These are phyloP conservation scores for Leersia perrieri DNA, from an alignment of 176 grass and related monocot genomes.

Conservation along the genomic window DNA sequence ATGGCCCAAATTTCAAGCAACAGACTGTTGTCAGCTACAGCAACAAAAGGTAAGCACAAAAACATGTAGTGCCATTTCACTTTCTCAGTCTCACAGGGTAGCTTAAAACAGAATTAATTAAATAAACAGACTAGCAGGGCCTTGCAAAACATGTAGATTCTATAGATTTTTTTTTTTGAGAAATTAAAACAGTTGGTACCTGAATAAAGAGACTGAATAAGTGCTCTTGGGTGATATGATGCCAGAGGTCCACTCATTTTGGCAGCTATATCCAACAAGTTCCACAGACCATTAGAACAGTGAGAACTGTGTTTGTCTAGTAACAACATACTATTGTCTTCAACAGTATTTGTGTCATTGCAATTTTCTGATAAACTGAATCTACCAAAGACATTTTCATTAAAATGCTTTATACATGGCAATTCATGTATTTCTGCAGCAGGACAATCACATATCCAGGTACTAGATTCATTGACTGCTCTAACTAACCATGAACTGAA, in stretches of 20 bases:
- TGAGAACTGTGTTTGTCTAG: constrained; percentile 26
- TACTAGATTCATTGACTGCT: constrained; percentile 9
- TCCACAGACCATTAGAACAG: constrained; percentile 45
- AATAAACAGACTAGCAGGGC: background rate
- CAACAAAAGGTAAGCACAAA: constrained; percentile 1
- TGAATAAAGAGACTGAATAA: constrained; percentile 89
- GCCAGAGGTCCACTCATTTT: constrained; percentile 59
- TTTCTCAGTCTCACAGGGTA: background rate
- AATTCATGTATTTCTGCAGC: constrained; percentile 32
- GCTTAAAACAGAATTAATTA: background rate
- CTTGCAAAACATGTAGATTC: constrained; percentile 9
- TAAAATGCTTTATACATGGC: constrained; percentile 39
- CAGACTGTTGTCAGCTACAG: background rate
- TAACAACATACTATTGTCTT: constrained; percentile 24
- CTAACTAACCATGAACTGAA: constrained; percentile 62
- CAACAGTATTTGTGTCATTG: constrained; percentile 7
- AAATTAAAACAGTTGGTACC: constrained; percentile 43
- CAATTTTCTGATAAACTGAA: constrained; percentile 40
- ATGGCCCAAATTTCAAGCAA: background rate
- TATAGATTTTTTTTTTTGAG: constrained; percentile 6
- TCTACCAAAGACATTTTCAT: constrained; percentile 46
- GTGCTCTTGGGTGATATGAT: constrained; percentile 69
- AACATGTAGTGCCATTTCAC: constrained; percentile 15
- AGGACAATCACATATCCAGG: constrained; percentile 22
- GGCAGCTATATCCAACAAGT: constrained; percentile 66